Percentiles rank a stretch among this genome's conserved stretches.
phyloP scores from a whole-genome alignment of 257 asterid species.

The Lavandula angustifolia region DNA sequence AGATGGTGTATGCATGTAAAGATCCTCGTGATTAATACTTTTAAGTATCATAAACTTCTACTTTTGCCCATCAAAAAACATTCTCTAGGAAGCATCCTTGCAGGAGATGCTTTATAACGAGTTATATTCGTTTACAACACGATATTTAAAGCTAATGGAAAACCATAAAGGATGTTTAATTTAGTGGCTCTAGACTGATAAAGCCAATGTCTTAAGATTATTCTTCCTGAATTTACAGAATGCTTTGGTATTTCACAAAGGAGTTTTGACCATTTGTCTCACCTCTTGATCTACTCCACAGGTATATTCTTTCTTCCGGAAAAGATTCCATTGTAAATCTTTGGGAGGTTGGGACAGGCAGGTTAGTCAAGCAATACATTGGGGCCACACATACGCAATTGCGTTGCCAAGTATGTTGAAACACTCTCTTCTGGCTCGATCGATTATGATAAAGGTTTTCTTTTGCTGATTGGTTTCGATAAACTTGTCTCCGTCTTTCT shows the following conservation, averaged over 20 bases:
- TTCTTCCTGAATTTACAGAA: constrained; percentile 23
- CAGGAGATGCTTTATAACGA: too few relatives aligned
- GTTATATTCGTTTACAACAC: too few relatives aligned
- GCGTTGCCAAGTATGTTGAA: constrained; percentile 64
- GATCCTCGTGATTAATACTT: constrained; percentile 4
- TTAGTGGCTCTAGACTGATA: not conserved
- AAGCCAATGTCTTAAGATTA: not conserved
- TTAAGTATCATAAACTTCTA: not conserved
- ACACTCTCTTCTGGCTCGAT: constrained; percentile 18
- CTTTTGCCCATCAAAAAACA: not conserved
- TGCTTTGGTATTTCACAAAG: not conserved
- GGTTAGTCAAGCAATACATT: constrained; percentile 63
- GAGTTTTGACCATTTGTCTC: constrained; percentile 31
- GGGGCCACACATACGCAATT: constrained; percentile 63
- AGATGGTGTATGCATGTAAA: not conserved
- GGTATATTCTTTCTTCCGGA: constrained; percentile 77
- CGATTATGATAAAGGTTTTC: not conserved
- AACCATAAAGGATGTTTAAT: too few relatives aligned
- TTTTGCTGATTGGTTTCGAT: not conserved
- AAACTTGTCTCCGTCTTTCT: constrained; percentile 2
- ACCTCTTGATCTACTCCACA: constrained; percentile 39
- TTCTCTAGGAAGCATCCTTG: not conserved
- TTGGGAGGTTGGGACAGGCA: constrained; percentile 82
- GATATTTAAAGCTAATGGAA: too few relatives aligned
- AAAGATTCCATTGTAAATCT: constrained; percentile 79